These are phyloP conservation scores for Podospora appendiculata DNA, from an alignment of 495 filamentous ascomycete species.

Conservation along the genomic window DNA sequence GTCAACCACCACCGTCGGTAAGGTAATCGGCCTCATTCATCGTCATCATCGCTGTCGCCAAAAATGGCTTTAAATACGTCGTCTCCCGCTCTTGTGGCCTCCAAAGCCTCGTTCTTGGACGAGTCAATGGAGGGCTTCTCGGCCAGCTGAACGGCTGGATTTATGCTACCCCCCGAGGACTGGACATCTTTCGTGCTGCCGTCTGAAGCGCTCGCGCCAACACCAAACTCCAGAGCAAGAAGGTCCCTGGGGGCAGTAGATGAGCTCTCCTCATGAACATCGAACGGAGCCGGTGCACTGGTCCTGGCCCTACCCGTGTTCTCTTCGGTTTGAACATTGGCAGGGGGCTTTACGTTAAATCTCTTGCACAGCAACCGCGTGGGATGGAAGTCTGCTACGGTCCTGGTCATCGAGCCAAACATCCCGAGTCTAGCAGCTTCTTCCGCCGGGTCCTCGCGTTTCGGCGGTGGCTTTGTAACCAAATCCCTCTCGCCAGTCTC, in stretches of 20 bases:
- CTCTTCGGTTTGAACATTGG: constrained; percentile 58
- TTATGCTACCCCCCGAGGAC: neutral
- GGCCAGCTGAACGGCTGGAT: neutral
- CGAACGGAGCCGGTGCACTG: constrained; percentile 27
- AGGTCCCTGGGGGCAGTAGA: neutral
- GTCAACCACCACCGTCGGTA: too few relatives aligned
- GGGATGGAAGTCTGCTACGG: constrained; percentile 65
- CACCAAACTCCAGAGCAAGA: constrained; percentile 3
- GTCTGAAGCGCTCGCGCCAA: constrained; percentile 6
- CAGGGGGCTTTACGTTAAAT: constrained; percentile 75
- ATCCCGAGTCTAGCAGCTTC: constrained; percentile 86
- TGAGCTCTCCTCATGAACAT: neutral
- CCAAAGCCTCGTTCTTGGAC: constrained; percentile 79
- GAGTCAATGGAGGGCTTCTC: constrained; percentile 49
- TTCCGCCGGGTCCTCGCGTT: constrained; percentile 69
- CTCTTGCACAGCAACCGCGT: constrained; percentile 83
- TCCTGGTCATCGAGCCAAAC: constrained; percentile 84
- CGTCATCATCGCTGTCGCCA: constrained; percentile 74
- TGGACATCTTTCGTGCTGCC: neutral
- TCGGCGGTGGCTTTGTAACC: constrained; percentile 50
- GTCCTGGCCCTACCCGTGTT: constrained; percentile 14
- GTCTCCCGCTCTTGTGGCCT: constrained; percentile 72
- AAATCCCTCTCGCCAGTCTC: constrained; percentile 29
- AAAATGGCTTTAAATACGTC: constrained; percentile 94
- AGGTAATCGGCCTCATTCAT: neutral